phyloP scores from a whole-genome alignment of 257 asterid species.

The Solanum virginianum region DNA sequence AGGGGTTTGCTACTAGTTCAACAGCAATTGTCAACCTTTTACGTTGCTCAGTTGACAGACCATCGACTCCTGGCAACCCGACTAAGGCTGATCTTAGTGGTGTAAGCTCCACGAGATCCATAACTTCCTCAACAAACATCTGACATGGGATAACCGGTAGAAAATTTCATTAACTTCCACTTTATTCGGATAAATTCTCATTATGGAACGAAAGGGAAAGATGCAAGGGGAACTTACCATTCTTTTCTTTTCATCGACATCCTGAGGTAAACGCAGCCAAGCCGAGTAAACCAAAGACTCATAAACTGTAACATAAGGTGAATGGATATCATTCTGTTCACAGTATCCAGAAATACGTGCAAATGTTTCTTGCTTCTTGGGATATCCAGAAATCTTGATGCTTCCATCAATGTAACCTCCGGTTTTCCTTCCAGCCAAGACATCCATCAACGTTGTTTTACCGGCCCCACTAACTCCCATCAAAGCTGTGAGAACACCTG shows the following conservation, averaged over 20 bases:
- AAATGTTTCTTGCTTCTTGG: conserved; percentile 52
- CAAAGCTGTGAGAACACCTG: conserved; percentile 53
- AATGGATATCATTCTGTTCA: conserved; percentile 62
- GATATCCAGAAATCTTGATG: conserved; percentile 52
- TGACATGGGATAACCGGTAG: background rate
- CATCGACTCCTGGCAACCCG: conserved; percentile 52
- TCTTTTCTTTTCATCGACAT: conserved; percentile 23
- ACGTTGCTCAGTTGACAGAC: conserved; percentile 63
- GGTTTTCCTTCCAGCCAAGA: conserved; percentile 60
- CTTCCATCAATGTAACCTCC: conserved; percentile 58
- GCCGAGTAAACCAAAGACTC: conserved; percentile 59
- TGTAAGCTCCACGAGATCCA: conserved; percentile 57
- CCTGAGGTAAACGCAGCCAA: conserved; percentile 47
- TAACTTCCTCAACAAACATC: conserved; percentile 45
- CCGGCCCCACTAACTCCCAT: conserved; percentile 85
- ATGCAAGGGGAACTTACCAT: conserved; percentile 17
- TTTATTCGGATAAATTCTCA: background rate
- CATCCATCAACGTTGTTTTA: conserved; percentile 69
- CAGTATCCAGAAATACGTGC: conserved; percentile 67
- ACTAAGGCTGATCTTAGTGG: conserved; percentile 41
- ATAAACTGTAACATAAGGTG: conserved; percentile 47
- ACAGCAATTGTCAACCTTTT: conserved; percentile 66
- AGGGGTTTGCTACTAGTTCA: conserved; percentile 60
- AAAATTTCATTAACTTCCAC: background rate
- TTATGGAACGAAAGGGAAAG: background rate